Evolutionary conservation across 2,329 filamentous ascomycete species (phyloP), one percentile per base, ranked within the genome.

Genomic region (Aulographum hederae): DNA sequence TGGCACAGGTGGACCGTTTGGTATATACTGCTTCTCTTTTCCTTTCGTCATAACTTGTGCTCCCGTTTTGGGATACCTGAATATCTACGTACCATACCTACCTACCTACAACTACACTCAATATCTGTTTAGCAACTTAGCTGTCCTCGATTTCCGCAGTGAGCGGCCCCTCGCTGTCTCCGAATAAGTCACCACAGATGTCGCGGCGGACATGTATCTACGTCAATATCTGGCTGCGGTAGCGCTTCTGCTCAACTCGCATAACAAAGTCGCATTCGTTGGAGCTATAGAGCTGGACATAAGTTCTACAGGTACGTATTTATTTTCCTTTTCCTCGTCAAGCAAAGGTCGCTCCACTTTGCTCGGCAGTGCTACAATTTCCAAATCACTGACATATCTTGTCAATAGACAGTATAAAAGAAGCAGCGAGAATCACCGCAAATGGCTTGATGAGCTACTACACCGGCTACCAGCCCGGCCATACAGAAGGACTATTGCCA

Each of bases 401-500:
- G n/a, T n/a, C n/a, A n/a, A n/a, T 25, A 36, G 34, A 33, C 15
- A 29, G 25, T 6, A 35, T 21, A 32, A 36, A 36, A 20, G n/a
- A 36, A 29, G 32, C 34, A 11, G 26, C 34, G 15, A 21, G 15
- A 13, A 34, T 12, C 6, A 29, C 31, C 10, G 27, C 32, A 18
- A 17, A 30, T 11, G 32, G 28, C 11, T 20, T 34, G 25, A 18
- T 36, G 16, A 26, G 17, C 20, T 36, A 17, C 32, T 36, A 36
- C 14, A 18, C 18, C 11, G 34, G 34, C 34, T 13, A 36, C n/a
- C 13, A 33, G 15, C 23, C 34, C 11, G 34, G 34, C 10, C 17
- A 30, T 13, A 30, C 26, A 10, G 34, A 16, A 15, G 60, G 58
- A 11, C 54, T 53, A 27, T 51, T 57, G 26, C 52, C 56, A 4